Base-by-base conservation (phyloP, 78 protist species). In the Dictyostelium intermedium region DNA sequence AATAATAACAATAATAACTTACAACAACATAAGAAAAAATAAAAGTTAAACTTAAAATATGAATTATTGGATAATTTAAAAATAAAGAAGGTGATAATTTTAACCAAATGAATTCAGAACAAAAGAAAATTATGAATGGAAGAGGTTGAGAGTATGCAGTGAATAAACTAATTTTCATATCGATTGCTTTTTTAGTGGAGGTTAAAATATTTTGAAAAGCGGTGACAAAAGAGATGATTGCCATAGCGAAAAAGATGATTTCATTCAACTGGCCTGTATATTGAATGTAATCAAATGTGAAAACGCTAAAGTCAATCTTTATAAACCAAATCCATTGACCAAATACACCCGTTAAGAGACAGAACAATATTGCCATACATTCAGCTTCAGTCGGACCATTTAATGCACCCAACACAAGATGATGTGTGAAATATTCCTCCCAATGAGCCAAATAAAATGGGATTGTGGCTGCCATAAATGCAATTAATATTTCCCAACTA, bases 301-400 rank as follows among this genome's bases (percentile, higher is more conserved):
- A 18, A 20, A 73, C 5, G 8, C 43, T 18, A 9, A 77, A 41
- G 30, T 79, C 70, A 23, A 87, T n/a, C 6, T 56, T 53, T 30
- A 34, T 39, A 63, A 78, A 87, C 93, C 93, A 87, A 63, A 87
- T 39, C 23, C 69, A 82, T 79, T 87, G 93, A 18, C 93, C 93
- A 87, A 27, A 78, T 11, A 87, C 10, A 63, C 84, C 84, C 14
- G 85, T 72, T 0, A 87, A 5, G 9, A 82, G 9, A 61, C 93
- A 87, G 5, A 87, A 45, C 16, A 35, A 2, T 16, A 87, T 87
- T 23, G 82, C 63, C 20, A 41, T 45, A 32, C 82, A 76, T 43
- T 92, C 96, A 14, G 96, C 96, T 39, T 92, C 96, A 2, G 96
- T 92, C 9, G 96, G 96, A 14, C 96, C 96, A 56, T 77, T 87